These are phyloP conservation scores for Theileria equi DNA, from an alignment of 169 alveolate genomes.

Conservation along the genomic window DNA sequence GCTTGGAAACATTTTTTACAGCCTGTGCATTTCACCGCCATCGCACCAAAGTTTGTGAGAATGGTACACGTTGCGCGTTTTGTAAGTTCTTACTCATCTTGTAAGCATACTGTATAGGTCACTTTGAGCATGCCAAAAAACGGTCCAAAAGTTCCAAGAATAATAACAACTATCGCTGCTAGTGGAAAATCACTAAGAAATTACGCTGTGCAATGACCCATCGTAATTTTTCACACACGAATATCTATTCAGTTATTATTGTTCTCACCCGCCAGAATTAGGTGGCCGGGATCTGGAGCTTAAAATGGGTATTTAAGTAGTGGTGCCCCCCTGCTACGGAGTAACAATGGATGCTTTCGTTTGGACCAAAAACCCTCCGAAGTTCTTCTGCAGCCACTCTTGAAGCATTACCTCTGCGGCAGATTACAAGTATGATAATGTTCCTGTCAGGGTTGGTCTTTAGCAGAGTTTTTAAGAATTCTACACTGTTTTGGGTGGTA, in stretches of 20 bases:
- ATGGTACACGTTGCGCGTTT: constrained; percentile 15
- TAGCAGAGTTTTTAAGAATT: not conserved
- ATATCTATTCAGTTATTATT: not conserved
- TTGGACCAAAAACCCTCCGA: not conserved
- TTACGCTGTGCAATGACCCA: no score
- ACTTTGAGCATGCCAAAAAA: constrained; percentile 7
- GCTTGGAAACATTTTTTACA: not conserved
- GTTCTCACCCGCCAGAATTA: no score
- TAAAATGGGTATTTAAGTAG: not conserved
- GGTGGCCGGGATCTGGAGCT: constrained; percentile 5
- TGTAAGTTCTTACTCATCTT: not conserved
- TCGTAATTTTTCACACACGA: not conserved
- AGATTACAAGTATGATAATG: constrained; percentile 14
- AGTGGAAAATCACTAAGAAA: no score
- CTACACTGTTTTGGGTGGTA: not conserved
- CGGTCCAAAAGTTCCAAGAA: not conserved
- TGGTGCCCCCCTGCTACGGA: constrained; percentile 56
- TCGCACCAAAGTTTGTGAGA: constrained; percentile 13
- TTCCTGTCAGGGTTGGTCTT: not conserved
- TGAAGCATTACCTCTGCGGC: constrained; percentile 51
- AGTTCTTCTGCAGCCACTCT: constrained; percentile 22
- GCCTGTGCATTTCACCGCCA: constrained; percentile 16
- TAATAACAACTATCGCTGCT: not conserved
- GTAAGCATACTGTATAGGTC: not conserved
- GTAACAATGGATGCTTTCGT: not conserved